phyloP scores from a whole-genome alignment of 176 grass and related monocot species.

The Avena eriantha region DNA sequence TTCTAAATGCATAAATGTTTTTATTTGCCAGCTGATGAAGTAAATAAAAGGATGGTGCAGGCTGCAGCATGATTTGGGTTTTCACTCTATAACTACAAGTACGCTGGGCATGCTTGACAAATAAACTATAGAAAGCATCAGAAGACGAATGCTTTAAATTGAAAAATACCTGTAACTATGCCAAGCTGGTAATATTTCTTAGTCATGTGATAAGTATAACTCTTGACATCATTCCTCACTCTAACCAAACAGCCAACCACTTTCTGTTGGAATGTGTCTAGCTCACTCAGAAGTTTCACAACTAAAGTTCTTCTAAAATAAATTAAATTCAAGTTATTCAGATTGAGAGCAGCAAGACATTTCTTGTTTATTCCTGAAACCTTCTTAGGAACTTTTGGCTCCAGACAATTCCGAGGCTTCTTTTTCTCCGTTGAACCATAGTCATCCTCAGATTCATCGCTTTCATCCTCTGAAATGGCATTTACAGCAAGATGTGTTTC shows the following conservation, averaged over 20 bases:
- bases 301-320: conserved; percentile 76
- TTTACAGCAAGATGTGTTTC: conserved; percentile 70
- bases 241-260: conserved; percentile 81
- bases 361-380: conserved; percentile 52
- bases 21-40: background rate
- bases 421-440: conserved; percentile 37
- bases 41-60: background rate
- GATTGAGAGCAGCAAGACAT: conserved; percentile 58
- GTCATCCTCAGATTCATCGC: conserved; percentile 52
- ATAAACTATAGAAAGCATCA: conserved; percentile 23
- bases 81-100: conserved; percentile 7
- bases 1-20: background rate
- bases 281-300: conserved; percentile 59
- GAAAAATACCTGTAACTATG: conserved; percentile 69
- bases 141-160: conserved; percentile 27
- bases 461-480: conserved; percentile 62
- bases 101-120: conserved; percentile 24
- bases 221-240: conserved; percentile 46
- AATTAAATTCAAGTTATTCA: conserved; percentile 65
- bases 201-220: conserved; percentile 27
- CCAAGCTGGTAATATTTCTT: conserved; percentile 66
- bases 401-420: conserved; percentile 39
- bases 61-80: background rate
- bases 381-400: conserved; percentile 46
- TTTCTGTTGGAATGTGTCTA: conserved; percentile 76